Evolutionary conservation across 306 rosid species (phyloP).

Genomic region (Purshia tridentata): DNA sequence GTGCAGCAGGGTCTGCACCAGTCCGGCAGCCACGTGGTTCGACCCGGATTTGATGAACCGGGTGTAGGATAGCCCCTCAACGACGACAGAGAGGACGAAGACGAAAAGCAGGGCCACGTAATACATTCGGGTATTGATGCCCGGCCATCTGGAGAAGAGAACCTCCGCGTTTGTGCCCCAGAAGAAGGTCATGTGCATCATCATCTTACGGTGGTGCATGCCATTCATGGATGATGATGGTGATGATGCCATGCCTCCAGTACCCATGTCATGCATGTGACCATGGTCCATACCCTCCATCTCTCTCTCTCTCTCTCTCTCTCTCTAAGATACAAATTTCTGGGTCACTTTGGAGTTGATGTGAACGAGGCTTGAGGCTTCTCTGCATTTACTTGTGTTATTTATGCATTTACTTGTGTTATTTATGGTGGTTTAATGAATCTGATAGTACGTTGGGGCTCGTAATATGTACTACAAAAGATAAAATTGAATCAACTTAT

Average conservation of each 20-base stretch:
- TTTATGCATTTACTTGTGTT: not conserved
- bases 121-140: constrained; percentile 53
- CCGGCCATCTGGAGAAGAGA: constrained; percentile 73
- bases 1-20: constrained; percentile 56
- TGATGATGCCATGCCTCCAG: constrained; percentile 12
- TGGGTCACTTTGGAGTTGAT: not conserved
- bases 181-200: constrained; percentile 89
- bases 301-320: not conserved
- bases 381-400: not conserved
- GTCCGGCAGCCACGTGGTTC: constrained; percentile 29
- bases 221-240: constrained; percentile 14
- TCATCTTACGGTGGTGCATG: constrained; percentile 34
- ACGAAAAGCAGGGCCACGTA: constrained; percentile 47
- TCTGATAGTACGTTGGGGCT: not conserved
- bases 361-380: not conserved
- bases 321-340: not conserved
- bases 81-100: constrained; percentile 46
- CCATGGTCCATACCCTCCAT: constrained; percentile 20
- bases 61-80: constrained; percentile 53
- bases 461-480: constrained; percentile 6
- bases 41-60: constrained; percentile 47
- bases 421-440: not conserved
- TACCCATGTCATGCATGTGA: constrained; percentile 26
- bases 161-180: constrained; percentile 67
- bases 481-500: too few relatives aligned